A percentile compares a stretch with the other conserved stretches of the same genome.
Evolutionary conservation across 768 basidiomycete genomes (phyloP).

Genomic region (Russula olivacea): DNA sequence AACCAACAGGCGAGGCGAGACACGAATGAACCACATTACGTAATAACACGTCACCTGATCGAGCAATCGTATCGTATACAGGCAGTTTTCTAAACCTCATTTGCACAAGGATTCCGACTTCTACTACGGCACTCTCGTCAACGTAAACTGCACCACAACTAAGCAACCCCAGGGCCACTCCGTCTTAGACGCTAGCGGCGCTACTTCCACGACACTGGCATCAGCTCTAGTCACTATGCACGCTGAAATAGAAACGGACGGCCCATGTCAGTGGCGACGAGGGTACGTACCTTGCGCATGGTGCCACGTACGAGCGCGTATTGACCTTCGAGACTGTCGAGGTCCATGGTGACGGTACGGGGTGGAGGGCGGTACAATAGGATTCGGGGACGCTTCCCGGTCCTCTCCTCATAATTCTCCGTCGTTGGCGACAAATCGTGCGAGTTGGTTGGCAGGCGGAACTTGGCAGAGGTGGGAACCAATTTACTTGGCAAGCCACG

Average conservation of each 20-base stretch:
- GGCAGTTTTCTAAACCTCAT: not conserved
- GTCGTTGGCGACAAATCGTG: not conserved
- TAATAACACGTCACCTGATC: slow-evolving; percentile 16
- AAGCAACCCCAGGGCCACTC: slow-evolving; percentile 28
- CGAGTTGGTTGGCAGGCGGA: slow-evolving; percentile 8
- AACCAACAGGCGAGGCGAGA: slow-evolving; percentile 7
- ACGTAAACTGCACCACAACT: slow-evolving; percentile 30
- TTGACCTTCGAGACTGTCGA: slow-evolving; percentile 7
- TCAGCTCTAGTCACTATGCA: not conserved
- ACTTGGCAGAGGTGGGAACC: slow-evolving; percentile 12
- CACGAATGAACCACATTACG: slow-evolving; percentile 1
- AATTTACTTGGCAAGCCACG: not conserved
- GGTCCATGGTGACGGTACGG: slow-evolving; percentile 6
- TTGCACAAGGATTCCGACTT: slow-evolving; percentile 2
- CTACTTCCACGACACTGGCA: slow-evolving; percentile 28
- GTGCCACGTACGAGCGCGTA: slow-evolving; percentile 13
- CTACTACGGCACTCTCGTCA: slow-evolving; percentile 17
- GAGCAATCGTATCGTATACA: not conserved
- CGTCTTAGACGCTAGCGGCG: slow-evolving; percentile 28
- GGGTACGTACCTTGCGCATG: slow-evolving; percentile 18
- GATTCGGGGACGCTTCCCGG: slow-evolving; percentile 12
- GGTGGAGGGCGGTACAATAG: slow-evolving; percentile 20
- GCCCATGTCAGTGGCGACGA: not conserved
- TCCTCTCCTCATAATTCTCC: not conserved
- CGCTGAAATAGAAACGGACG: not conserved